phyloP scores from a whole-genome alignment of 2,329 filamentous ascomycete genomes.

The Penicillium nordicum region DNA sequence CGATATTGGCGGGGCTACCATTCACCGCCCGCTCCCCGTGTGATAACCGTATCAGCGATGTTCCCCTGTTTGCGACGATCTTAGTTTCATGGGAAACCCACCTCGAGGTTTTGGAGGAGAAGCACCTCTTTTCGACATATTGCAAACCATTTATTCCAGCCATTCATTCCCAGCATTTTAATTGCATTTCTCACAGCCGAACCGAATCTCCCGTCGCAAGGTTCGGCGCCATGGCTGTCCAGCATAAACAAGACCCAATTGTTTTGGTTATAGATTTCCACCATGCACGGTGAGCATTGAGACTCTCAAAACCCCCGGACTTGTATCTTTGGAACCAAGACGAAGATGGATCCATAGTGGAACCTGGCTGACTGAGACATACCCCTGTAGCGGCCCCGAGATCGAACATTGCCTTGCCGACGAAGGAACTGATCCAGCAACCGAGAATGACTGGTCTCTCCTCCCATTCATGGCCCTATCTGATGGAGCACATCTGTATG shows the following conservation, averaged over 20 bases:
- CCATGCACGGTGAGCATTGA: constrained; percentile 58
- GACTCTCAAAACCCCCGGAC: not conserved
- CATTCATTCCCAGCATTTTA: not conserved
- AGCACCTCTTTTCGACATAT: constrained; percentile 2
- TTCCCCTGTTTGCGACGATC: constrained; percentile 18
- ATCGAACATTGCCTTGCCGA: constrained; percentile 88
- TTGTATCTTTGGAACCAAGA: not conserved
- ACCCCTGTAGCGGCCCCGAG: constrained; percentile 73
- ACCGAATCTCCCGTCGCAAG: constrained; percentile 5
- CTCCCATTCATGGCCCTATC: constrained; percentile 96
- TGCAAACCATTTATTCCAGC: not conserved
- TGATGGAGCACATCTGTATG: constrained; percentile 90
- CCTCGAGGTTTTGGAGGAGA: constrained; percentile 11
- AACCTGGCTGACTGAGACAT: not conserved
- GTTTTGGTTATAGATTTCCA: constrained; percentile 81
- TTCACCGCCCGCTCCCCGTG: constrained; percentile 19
- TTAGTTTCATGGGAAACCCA: constrained; percentile 10
- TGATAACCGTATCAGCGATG: constrained; percentile 22
- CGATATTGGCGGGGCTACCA: constrained; percentile 10
- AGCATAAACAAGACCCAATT: constrained; percentile 59
- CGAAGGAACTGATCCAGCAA: constrained; percentile 72
- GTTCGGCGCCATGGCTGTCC: constrained; percentile 28
- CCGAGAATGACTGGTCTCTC: constrained; percentile 83
- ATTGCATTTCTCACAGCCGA: not conserved
- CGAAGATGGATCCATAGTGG: not conserved